These are phyloP conservation scores for Penicillium expansum DNA, from an alignment of 2,329 filamentous ascomycete genomes.

Conservation along the genomic window DNA sequence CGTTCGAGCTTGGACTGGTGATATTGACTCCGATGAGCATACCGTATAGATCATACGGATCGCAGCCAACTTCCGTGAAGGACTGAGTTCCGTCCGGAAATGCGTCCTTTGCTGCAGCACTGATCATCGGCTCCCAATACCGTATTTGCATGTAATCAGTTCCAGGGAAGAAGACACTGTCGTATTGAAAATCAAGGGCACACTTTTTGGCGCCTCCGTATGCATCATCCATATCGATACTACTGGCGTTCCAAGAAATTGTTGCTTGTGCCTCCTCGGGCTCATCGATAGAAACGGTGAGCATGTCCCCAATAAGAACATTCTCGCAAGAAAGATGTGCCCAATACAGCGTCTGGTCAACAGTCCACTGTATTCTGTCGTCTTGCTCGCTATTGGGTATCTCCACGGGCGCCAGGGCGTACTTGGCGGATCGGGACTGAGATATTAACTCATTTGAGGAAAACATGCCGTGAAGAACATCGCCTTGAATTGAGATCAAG, in stretches of 20 bases:
- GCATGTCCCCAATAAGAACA: slow-evolving; percentile 16
- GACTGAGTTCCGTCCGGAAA: slow-evolving; percentile 16
- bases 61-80: slow-evolving; percentile 28
- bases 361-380: slow-evolving; percentile 29
- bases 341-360: slow-evolving; percentile 37
- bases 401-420: slow-evolving; percentile 34
- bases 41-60: slow-evolving; percentile 34
- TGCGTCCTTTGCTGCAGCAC: slow-evolving; percentile 7
- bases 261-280: slow-evolving; percentile 13
- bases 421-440: slow-evolving; percentile 28
- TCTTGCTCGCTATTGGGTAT: slow-evolving; percentile 24
- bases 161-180: slow-evolving; percentile 28
- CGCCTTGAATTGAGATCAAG: slow-evolving; percentile 32
- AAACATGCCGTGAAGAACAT: slow-evolving; percentile 20
- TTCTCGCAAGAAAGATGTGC: slow-evolving; percentile 26
- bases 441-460: slow-evolving; percentile 18
- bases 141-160: slow-evolving; percentile 35
- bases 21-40: slow-evolving; percentile 34
- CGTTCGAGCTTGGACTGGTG: slow-evolving; percentile 9
- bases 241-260: slow-evolving; percentile 31
- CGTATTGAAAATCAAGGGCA: slow-evolving; percentile 30
- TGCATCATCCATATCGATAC: slow-evolving; percentile 21
- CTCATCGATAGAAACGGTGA: slow-evolving; percentile 25
- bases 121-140: slow-evolving; percentile 35
- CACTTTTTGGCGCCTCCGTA: slow-evolving; percentile 19